phyloP scores from a whole-genome alignment of 2,329 filamentous ascomycete species.

The Furcasterigmium sp. region DNA sequence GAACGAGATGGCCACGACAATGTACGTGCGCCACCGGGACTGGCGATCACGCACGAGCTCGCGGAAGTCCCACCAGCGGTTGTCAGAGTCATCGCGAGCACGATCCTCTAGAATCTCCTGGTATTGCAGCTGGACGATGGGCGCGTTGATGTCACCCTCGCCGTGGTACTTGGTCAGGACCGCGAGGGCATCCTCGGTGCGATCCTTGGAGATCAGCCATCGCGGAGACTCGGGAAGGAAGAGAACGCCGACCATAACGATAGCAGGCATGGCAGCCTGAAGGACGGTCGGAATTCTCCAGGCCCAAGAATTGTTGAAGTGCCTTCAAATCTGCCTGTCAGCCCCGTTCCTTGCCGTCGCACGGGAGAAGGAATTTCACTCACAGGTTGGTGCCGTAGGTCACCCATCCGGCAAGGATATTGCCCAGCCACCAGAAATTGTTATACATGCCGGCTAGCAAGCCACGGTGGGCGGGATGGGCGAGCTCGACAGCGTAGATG shows the following conservation, averaged over 20 bases:
- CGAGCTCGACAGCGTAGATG: slow-evolving; percentile 56
- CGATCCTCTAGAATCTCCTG: slow-evolving; percentile 49
- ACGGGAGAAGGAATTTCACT: background rate
- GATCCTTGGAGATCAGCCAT: slow-evolving; percentile 64
- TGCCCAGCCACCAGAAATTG: slow-evolving; percentile 42
- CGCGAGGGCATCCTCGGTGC: slow-evolving; percentile 48
- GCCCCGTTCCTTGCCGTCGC: background rate
- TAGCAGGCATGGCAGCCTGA: slow-evolving; percentile 31
- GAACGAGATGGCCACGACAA: slow-evolving; percentile 47
- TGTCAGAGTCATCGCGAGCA: slow-evolving; percentile 40
- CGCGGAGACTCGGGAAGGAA: slow-evolving; percentile 66
- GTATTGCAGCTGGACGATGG: slow-evolving; percentile 51
- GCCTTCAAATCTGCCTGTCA: background rate
- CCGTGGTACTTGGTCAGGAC: slow-evolving; percentile 59
- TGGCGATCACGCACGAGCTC: slow-evolving; percentile 43
- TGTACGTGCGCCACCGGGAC: slow-evolving; percentile 41
- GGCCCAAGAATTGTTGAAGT: slow-evolving; percentile 30
- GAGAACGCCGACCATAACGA: slow-evolving; percentile 56
- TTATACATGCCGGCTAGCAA: slow-evolving; percentile 44
- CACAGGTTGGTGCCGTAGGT: slow-evolving; percentile 32
- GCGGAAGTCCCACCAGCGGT: slow-evolving; percentile 55
- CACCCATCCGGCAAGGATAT: slow-evolving; percentile 49
- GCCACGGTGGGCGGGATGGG: slow-evolving; percentile 57
- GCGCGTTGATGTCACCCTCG: slow-evolving; percentile 45
- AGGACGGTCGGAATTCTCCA: slow-evolving; percentile 57